Evolutionary conservation across 306 rosid genomes (phyloP).

Genomic region (Fragaria nilgerrensis): DNA sequence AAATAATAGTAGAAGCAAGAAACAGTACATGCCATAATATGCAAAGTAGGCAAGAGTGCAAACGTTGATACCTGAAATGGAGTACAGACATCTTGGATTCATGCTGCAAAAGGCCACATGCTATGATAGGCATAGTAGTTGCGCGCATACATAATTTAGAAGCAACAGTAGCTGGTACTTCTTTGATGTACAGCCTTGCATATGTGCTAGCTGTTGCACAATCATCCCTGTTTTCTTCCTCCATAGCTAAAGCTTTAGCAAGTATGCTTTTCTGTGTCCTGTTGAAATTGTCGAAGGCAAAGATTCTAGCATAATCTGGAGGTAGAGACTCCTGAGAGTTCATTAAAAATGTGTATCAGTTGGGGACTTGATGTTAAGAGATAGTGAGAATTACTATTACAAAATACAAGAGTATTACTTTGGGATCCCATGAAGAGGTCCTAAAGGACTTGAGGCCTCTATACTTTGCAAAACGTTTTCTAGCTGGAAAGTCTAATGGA

Average conservation of each 20-base stretch:
- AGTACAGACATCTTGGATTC: slow-evolving; percentile 96
- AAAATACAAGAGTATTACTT: slow-evolving; percentile 42
- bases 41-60: background rate
- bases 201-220: slow-evolving; percentile 58
- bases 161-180: slow-evolving; percentile 62
- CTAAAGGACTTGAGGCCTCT: slow-evolving; percentile 97
- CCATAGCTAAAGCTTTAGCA: slow-evolving; percentile 68
- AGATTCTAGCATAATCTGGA: slow-evolving; percentile 74
- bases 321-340: slow-evolving; percentile 85
- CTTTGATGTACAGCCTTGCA: slow-evolving; percentile 68
- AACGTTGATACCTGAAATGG: slow-evolving; percentile 66
- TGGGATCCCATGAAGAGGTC: slow-evolving; percentile 97
- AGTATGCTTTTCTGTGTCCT: slow-evolving; percentile 74
- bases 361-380: slow-evolving; percentile 6
- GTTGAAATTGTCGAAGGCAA: slow-evolving; percentile 69
- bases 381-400: slow-evolving; percentile 1
- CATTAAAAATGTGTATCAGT: slow-evolving; percentile 23
- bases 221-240: slow-evolving; percentile 56
- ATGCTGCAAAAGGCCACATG: slow-evolving; percentile 89
- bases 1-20: slow-evolving; percentile 9
- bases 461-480: slow-evolving; percentile 83
- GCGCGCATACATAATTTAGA: slow-evolving; percentile 48
- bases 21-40: background rate
- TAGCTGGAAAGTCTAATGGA: slow-evolving; percentile 79
- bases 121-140: slow-evolving; percentile 51